Evolutionary conservation across 495 filamentous ascomycete genomes (phyloP).

Genomic region (Neurospora sp.): DNA sequence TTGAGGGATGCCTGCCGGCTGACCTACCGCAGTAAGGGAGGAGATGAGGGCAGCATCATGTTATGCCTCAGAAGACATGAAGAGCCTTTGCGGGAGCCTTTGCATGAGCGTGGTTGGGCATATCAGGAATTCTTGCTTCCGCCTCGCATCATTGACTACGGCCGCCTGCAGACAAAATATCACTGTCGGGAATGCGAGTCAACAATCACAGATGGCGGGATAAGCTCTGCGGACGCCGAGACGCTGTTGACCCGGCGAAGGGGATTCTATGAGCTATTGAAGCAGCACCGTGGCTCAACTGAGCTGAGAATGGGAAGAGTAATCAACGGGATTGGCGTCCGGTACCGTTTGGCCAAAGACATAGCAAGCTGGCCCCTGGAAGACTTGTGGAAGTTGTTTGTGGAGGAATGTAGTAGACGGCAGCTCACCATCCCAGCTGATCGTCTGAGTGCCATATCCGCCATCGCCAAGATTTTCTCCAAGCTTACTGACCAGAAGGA

Average conservation of each 20-base stretch:
- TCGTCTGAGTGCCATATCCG: not conserved
- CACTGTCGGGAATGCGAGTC: not conserved
- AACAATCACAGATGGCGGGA: not conserved
- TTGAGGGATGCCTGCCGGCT: not conserved
- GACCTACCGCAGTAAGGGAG: not conserved
- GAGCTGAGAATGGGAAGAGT: not conserved
- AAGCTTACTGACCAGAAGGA: not conserved
- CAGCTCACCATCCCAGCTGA: not conserved
- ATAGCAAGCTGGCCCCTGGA: no score
- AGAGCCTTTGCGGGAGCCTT: not conserved
- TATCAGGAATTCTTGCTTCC: not conserved
- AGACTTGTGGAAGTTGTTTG: no score
- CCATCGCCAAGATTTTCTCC: not conserved
- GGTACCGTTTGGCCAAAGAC: no score
- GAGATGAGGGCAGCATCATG: not conserved
- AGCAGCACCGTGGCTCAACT: not conserved
- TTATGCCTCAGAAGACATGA: no score
- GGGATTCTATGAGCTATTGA: not conserved
- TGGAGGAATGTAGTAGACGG: not conserved
- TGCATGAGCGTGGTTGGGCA: not conserved
- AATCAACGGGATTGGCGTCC: no score
- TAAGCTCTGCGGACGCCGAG: rapidly evolving
- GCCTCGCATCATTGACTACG: not conserved
- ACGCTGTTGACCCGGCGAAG: not conserved
- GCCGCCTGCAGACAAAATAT: not conserved